Percentiles rank a stretch among this genome's conserved stretches.
These are phyloP conservation scores for Citrus mangshanensis DNA, from an alignment of 345 rosid genomes.

Conservation along the genomic window DNA sequence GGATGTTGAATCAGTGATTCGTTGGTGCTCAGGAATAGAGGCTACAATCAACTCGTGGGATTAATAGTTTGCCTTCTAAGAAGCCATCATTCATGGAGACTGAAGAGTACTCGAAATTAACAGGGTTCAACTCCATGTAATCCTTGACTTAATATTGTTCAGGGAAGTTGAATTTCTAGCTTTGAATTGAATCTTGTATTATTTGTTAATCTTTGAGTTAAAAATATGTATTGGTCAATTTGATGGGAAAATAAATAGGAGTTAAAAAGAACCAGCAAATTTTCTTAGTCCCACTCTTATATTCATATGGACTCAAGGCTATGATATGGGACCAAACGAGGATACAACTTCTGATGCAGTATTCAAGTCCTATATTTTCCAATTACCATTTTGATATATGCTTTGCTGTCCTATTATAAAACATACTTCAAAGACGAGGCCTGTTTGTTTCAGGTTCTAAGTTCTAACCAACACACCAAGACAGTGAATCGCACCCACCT, in stretches of 20 bases:
- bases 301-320: too few relatives aligned
- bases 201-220: not conserved
- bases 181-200: not conserved
- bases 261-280: not conserved
- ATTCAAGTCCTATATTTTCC: not conserved
- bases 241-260: not conserved
- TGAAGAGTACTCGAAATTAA: not conserved
- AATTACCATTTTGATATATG: not conserved
- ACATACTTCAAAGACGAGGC: not conserved
- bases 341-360: not conserved
- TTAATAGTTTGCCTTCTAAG: not conserved
- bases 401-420: not conserved
- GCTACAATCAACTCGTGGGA: not conserved
- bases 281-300: not conserved
- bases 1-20: not conserved
- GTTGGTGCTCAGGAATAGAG: not conserved
- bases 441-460: conserved; percentile 1
- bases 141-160: not conserved
- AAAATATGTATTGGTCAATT: not conserved
- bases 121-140: not conserved
- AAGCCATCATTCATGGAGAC: not conserved
- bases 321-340: not conserved
- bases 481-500: conserved; percentile 25
- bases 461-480: conserved; percentile 33
- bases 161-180: not conserved